Evolutionary conservation across 164 flowering plant species (phyloP).

Genomic region (Stephania yunnanensis): DNA sequence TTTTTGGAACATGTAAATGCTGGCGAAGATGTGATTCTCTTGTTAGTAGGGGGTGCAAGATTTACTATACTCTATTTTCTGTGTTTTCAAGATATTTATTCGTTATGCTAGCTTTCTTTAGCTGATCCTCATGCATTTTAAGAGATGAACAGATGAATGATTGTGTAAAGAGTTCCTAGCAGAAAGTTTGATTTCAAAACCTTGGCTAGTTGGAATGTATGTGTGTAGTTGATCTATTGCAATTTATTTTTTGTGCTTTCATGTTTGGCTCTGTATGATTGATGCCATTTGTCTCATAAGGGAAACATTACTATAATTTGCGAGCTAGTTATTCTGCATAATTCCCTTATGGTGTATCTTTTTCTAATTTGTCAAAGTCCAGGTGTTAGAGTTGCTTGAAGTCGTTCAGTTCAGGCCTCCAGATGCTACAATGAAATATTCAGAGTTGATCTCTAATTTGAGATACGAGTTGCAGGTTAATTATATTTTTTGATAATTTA

Average conservation of each 20-base stretch:
- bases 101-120: too few species aligned
- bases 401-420: constrained; percentile 78
- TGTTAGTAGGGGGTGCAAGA: too few species aligned
- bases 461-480: constrained; percentile 60
- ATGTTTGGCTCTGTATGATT: not conserved
- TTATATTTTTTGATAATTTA: not conserved
- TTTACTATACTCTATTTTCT: too few species aligned
- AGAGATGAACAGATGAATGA: too few species aligned
- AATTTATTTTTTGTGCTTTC: not conserved
- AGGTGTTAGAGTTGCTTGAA: constrained; percentile 91
- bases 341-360: not conserved
- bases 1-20: too few species aligned
- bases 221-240: not conserved
- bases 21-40: too few species aligned
- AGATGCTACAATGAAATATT: constrained; percentile 57
- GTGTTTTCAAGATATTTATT: too few species aligned
- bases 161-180: too few species aligned
- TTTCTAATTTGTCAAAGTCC: constrained; percentile 11
- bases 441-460: constrained; percentile 46
- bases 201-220: too few species aligned
- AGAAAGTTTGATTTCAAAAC: too few species aligned
- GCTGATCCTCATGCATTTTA: too few species aligned
- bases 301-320: not conserved
- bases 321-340: not conserved
- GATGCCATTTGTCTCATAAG: not conserved